Base-by-base conservation (phyloP, 108 stramenopile genomes). In the Skeletonema marinoi region DNA sequence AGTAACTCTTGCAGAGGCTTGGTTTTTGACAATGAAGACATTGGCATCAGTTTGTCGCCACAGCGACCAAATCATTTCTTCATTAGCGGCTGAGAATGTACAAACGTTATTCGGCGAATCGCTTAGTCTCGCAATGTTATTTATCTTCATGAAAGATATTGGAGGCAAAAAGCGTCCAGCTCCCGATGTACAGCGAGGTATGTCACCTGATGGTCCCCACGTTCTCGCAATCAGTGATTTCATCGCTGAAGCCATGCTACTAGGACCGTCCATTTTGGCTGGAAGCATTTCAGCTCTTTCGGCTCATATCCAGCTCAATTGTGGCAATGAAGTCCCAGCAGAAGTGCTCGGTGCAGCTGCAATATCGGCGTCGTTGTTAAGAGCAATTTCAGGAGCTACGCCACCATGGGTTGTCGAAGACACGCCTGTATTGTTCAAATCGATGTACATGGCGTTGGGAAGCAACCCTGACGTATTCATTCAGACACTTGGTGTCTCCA, bases 371-470 rank as follows among this genome's bases (percentile, higher is more conserved):
- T 87, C 85, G 10, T 67, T 95, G 13, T 86, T 90, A 19, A 81
- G 94, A 51, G 88, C 85, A 3, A 81, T 81, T 16, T 88, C 91
- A 54, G 94, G 94, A 14, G 82, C 82, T 10, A 66, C 93, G 2
- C 92, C 94, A 10, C 94, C 94, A 14, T 95, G 94, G 94, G 88
- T 81, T 25, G 89, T 95, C 16, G 94, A 95, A 68, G 75, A 73
- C 56, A 70, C 89, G 25, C 94, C 92, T n/a, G 41, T 32, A 0
- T 21, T 91, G 13, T 91, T 85, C 30, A 68, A 74, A 6, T 73
- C 89, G 12, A 60, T 95, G 39, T 91, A 65, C 68, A 51, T 60
- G 44, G 86, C 86, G 3, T 46, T 84, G 54, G 84, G 82, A 11
- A 60, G 68, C 30, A 70, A 92, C 41, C 32, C 60, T 6, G 75